Percentiles rank a stretch among this genome's conserved stretches.
Evolutionary conservation across 2,329 filamentous ascomycete genomes (phyloP).

Genomic region (Blastomyces silverae): DNA sequence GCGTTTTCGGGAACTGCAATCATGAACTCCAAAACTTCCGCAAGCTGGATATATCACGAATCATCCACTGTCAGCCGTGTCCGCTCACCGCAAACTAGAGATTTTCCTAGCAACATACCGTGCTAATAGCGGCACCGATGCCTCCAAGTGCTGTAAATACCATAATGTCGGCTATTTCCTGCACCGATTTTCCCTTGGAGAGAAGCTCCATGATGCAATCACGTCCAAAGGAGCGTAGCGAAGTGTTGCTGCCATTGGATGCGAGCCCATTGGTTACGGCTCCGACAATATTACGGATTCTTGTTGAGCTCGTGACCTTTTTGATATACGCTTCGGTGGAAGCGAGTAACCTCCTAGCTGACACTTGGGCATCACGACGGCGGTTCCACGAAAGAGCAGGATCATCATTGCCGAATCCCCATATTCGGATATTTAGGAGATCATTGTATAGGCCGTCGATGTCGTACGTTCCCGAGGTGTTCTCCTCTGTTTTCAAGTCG

Average conservation of each 20-base stretch:
- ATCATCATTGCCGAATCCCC: constrained; percentile 45
- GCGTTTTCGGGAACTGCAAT: constrained; percentile 35
- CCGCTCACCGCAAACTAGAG: neutral
- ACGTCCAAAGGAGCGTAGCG: constrained; percentile 38
- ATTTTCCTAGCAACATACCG: constrained; percentile 25
- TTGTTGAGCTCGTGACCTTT: constrained; percentile 26
- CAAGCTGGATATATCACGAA: constrained; percentile 31
- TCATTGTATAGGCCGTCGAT: constrained; percentile 49
- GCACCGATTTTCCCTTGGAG: constrained; percentile 19
- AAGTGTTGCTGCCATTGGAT: constrained; percentile 30
- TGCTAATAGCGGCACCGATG: constrained; percentile 36
- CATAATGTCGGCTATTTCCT: constrained; percentile 21
- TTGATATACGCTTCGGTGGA: constrained; percentile 38
- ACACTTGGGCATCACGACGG: constrained; percentile 40
- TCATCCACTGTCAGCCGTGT: neutral
- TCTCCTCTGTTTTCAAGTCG: constrained; percentile 24
- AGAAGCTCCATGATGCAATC: constrained; percentile 38
- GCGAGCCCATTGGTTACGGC: constrained; percentile 28
- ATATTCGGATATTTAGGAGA: constrained; percentile 42
- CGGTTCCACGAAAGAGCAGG: constrained; percentile 44
- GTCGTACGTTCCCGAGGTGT: constrained; percentile 34
- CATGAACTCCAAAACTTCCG: constrained; percentile 42
- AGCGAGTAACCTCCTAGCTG: constrained; percentile 32
- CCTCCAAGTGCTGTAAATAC: constrained; percentile 36
- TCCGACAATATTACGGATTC: constrained; percentile 30